These are phyloP conservation scores for Russula brevipes DNA, from an alignment of 768 basidiomycete genomes.

Conservation along the genomic window DNA sequence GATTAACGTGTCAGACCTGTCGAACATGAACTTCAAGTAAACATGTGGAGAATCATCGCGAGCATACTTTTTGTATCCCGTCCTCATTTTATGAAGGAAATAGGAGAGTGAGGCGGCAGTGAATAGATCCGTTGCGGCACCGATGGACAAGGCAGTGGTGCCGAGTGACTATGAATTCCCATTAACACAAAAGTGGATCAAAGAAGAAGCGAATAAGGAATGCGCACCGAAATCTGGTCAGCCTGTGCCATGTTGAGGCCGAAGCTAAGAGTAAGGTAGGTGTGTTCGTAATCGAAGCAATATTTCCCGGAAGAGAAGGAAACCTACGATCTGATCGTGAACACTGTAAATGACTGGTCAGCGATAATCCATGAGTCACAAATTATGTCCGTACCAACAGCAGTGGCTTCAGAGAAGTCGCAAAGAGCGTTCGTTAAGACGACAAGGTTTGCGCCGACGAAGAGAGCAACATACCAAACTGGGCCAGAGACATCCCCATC, in stretches of 20 bases:
- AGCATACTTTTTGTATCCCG: slow-evolving; percentile 42
- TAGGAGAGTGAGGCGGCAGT: slow-evolving; percentile 50
- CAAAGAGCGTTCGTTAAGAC: background rate
- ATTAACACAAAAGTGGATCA: background rate
- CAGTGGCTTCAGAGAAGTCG: background rate
- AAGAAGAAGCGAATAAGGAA: background rate
- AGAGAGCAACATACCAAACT: slow-evolving; percentile 18
- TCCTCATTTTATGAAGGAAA: slow-evolving; percentile 51
- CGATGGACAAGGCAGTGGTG: slow-evolving; percentile 44
- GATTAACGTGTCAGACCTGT: slow-evolving; percentile 53
- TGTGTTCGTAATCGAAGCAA: background rate
- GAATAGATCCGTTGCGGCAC: slow-evolving; percentile 46
- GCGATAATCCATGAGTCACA: background rate
- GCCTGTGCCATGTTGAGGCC: slow-evolving; percentile 40
- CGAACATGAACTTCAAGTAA: background rate
- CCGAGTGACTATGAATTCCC: slow-evolving; percentile 39
- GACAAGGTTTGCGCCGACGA: background rate
- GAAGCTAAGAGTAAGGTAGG: slow-evolving; percentile 32
- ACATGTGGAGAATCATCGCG: background rate
- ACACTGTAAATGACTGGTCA: slow-evolving; percentile 30
- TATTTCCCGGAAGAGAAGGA: background rate
- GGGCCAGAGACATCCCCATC: slow-evolving; percentile 21
- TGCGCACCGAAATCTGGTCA: slow-evolving; percentile 42
- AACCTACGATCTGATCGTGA: slow-evolving; percentile 42
- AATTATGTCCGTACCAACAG: slow-evolving; percentile 5